These are phyloP conservation scores for Bacidia rubella DNA, from an alignment of 495 filamentous ascomycete genomes.

Conservation along the genomic window DNA sequence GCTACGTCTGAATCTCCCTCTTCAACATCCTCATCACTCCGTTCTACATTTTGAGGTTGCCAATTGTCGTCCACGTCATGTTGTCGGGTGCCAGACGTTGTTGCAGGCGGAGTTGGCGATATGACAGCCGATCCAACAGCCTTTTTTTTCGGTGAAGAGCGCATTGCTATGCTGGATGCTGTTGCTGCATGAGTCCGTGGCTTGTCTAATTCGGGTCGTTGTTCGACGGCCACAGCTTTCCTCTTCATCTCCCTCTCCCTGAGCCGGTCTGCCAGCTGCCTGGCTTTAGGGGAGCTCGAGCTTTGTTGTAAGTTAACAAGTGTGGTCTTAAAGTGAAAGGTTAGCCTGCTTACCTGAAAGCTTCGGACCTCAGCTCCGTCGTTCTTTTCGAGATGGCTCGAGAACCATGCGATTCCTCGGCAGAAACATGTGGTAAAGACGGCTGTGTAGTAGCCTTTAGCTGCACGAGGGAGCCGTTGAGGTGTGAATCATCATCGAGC, in stretches of 20 bases:
- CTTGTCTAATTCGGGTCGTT: neutral
- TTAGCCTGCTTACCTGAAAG: neutral
- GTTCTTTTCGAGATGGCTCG: neutral
- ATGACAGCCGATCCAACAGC: neutral
- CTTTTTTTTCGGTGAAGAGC: neutral
- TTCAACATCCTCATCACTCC: neutral
- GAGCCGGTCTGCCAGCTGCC: too few species aligned
- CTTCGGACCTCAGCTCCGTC: neutral
- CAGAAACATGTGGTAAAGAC: neutral
- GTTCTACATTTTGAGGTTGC: too few species aligned
- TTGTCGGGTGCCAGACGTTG: neutral
- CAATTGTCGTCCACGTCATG: neutral
- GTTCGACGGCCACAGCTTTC: neutral
- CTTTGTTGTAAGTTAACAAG: neutral
- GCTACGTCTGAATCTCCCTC: neutral
- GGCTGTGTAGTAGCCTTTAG: too few species aligned
- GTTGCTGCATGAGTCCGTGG: too few species aligned
- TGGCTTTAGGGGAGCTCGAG: neutral
- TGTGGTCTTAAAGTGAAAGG: neutral
- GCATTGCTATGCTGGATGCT: neutral
- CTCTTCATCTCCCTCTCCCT: neutral
- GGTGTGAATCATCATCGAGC: neutral
- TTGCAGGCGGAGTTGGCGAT: neutral
- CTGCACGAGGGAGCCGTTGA: too few species aligned
- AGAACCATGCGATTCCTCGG: neutral